These are phyloP conservation scores for Pachysandra terminalis DNA, from an alignment of 164 flowering plant species.

Conservation along the genomic window DNA sequence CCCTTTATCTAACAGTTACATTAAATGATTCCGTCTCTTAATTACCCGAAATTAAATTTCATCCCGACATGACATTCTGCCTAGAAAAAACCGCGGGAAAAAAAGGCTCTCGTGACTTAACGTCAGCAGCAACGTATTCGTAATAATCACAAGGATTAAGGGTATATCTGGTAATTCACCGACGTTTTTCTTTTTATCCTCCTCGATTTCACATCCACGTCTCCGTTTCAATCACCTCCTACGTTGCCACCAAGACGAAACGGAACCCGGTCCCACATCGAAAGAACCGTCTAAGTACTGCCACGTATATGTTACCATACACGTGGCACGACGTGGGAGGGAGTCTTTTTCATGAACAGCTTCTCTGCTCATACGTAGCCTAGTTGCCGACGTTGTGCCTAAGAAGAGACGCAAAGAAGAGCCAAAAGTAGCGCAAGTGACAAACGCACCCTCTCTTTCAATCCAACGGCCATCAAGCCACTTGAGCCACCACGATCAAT, in stretches of 20 bases:
- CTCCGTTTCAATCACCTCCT: slow-evolving; percentile 4
- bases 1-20: too few species aligned
- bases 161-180: slow-evolving; percentile 1
- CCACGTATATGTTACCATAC: slow-evolving; percentile 8
- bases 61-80: too few species aligned
- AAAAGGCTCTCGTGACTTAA: too few species aligned
- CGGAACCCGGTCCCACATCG: slow-evolving; percentile 4
- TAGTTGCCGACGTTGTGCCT: slow-evolving; percentile 41
- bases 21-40: too few species aligned
- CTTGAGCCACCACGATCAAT: slow-evolving; percentile 25
- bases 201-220: slow-evolving; percentile 12
- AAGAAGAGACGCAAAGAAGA: slow-evolving; percentile 62
- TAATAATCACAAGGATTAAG: background rate
- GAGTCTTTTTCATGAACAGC: slow-evolving; percentile 20
- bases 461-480: slow-evolving; percentile 28
- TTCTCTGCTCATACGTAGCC: slow-evolving; percentile 23
- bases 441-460: slow-evolving; percentile 28
- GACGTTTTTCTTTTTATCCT: background rate
- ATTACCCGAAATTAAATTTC: too few species aligned
- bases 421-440: slow-evolving; percentile 75
- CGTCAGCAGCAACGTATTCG: background rate
- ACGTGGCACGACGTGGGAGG: slow-evolving; percentile 17
- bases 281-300: background rate
- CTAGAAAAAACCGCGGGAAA: too few species aligned
- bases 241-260: slow-evolving; percentile 12